A percentile compares a stretch with the other conserved stretches of the same genome.
phyloP scores from a whole-genome alignment of 1,139 yeast species.

The Geotrichum aggregatum region DNA sequence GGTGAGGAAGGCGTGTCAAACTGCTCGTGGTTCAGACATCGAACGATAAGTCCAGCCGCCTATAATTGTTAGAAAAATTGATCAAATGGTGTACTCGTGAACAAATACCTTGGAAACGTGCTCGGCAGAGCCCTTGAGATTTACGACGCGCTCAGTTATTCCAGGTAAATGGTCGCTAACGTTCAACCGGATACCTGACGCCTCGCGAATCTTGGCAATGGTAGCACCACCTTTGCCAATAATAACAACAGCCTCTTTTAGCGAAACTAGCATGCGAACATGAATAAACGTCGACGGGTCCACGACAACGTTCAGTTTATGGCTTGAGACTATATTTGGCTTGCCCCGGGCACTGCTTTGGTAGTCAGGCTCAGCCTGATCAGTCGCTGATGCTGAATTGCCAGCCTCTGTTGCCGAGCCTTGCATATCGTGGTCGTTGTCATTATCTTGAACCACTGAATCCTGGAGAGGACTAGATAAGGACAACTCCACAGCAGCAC shows the following conservation, averaged over 20 bases:
- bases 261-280: slow-evolving; percentile 69
- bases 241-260: slow-evolving; percentile 69
- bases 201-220: slow-evolving; percentile 61
- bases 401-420: neutral
- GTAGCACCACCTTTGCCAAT: slow-evolving; percentile 79
- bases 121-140: slow-evolving; percentile 73
- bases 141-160: slow-evolving; percentile 71
- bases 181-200: slow-evolving; percentile 62
- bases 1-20: slow-evolving; percentile 59
- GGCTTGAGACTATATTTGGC: slow-evolving; percentile 20
- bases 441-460: neutral
- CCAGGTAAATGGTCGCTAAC: slow-evolving; percentile 76
- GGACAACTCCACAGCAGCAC: slow-evolving; percentile 59
- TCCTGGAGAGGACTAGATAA: slow-evolving; percentile 2
- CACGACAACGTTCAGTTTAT: slow-evolving; percentile 17
- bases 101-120: slow-evolving; percentile 55
- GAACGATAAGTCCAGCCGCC: slow-evolving; percentile 70
- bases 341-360: slow-evolving; percentile 3
- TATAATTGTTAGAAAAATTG: slow-evolving; percentile 3
- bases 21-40: slow-evolving; percentile 65
- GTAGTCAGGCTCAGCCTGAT: neutral
- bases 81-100: slow-evolving; percentile 2
- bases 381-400: neutral
- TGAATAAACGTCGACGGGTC: slow-evolving; percentile 59
- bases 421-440: slow-evolving; percentile 6